Evolutionary conservation across 495 filamentous ascomycete species (phyloP), one percentile per base, ranked within the genome.

Genomic region (Penicillium steckii): DNA sequence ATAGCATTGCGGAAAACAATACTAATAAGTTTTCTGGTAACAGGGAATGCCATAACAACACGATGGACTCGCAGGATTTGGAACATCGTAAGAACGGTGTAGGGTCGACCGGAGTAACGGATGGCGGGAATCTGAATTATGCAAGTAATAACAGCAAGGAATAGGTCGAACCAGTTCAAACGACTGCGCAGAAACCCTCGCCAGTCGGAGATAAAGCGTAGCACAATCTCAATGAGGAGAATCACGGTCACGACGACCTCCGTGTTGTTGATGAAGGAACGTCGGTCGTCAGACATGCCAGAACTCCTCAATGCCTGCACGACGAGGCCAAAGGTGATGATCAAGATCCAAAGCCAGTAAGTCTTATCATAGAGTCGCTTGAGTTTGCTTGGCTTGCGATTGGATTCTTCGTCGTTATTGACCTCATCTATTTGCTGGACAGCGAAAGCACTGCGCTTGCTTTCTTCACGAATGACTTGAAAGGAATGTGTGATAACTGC

Each of bases 401-500:
- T 47, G 6, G 61, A 50, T 7, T 60, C 59, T 12, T 77, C 60
- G 44, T 73, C 70, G 21, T 61, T 60, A 12, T 74, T 62, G n/a
- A 64, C 49, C 4, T 40, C 55, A 45, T 78, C 76, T 45, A 88
- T 77, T 23, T 90, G 80, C 47, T 91, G 82, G 15, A 81, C 82
- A 17, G 93, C 89, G 68, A 99, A 99, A 8, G 94, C 92, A 70
- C 91, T 96, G 38, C 85, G 84, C 67, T 88, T 89, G 71, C 91
- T 95, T 67, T 99, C 94, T 70, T 99, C 94, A 54, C 94, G 83
- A 57, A 97, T 99, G 55, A 99, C 89, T 68, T 99, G 95, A 64
- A 99, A 97, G 7, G 94, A 96, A 19, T 93, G 94, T 0, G 94
- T 99, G 61, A 99, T 99, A 50, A 99, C 95, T 9, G 94, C 94